Evolutionary conservation across 2,329 filamentous ascomycete species (phyloP).

Genomic region (Tolypocladium capitatum): DNA sequence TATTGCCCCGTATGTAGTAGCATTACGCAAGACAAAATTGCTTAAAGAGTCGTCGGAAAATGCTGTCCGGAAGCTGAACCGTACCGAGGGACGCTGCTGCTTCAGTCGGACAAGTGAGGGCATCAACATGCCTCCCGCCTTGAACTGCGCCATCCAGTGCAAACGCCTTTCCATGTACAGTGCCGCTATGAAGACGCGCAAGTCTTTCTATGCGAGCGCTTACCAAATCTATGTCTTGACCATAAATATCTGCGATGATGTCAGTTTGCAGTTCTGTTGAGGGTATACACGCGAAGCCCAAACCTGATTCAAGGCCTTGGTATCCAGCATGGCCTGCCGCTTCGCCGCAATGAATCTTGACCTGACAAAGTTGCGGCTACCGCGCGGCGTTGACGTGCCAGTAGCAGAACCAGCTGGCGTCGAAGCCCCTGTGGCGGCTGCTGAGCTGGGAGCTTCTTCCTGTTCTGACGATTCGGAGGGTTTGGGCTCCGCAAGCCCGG

Average conservation of each 20-base stretch:
- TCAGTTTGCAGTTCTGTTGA: neutral
- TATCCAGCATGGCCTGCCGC: constrained; percentile 67
- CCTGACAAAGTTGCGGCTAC: constrained; percentile 58
- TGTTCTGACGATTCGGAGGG: constrained; percentile 1
- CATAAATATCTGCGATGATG: constrained; percentile 50
- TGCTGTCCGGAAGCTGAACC: neutral
- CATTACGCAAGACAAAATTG: neutral
- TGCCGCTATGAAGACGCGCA: neutral
- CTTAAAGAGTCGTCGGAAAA: neutral
- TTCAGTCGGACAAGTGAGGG: neutral
- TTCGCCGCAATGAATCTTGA: constrained; percentile 83
- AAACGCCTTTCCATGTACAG: neutral
- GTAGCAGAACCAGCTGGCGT: constrained; percentile 27
- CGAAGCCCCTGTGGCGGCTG: constrained; percentile 20
- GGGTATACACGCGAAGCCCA: constrained; percentile 9
- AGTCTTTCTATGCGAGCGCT: neutral
- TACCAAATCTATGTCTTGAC: constrained; percentile 33
- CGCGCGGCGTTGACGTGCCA: constrained; percentile 31
- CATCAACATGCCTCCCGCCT: neutral
- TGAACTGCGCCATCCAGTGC: neutral
- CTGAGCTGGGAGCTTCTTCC: constrained; percentile 10
- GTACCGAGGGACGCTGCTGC: neutral
- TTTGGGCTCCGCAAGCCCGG: constrained; percentile 9
- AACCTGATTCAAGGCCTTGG: constrained; percentile 76
- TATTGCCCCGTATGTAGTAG: too few species aligned